Percentiles rank a stretch among this genome's conserved stretches.
Evolutionary conservation across 176 grass and related monocot species (phyloP).

Genomic region (Avena insularis): DNA sequence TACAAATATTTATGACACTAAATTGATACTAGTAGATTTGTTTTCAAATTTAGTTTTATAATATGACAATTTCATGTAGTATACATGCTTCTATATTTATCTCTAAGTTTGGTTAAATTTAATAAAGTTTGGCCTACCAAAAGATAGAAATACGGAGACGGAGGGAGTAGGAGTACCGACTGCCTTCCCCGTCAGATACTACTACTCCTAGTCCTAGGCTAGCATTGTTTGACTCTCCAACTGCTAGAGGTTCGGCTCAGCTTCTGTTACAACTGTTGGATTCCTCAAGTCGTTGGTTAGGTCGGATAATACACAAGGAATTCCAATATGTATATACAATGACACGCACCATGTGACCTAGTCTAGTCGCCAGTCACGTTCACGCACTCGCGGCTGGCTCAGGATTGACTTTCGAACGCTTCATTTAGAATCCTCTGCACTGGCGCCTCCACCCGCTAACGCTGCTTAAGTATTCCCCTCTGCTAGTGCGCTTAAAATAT

Average conservation of each 20-base stretch:
- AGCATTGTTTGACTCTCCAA: background rate
- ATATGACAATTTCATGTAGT: too few species aligned
- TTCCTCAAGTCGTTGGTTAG: background rate
- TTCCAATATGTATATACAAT: too few species aligned
- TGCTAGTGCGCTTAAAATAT: background rate
- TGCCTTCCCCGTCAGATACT: background rate
- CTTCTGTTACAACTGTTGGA: background rate
- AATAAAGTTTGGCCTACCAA: too few species aligned
- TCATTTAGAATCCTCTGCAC: background rate
- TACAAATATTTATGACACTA: too few species aligned
- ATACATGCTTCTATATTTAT: too few species aligned
- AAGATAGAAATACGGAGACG: too few species aligned
- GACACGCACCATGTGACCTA: background rate
- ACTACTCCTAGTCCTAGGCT: background rate
- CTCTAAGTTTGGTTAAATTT: too few species aligned
- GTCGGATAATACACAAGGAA: background rate
- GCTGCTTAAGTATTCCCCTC: background rate
- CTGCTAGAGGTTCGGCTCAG: too few species aligned
- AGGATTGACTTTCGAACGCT: background rate
- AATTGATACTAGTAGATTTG: too few species aligned
- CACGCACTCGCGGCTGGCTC: background rate
- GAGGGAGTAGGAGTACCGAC: background rate
- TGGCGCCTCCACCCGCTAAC: background rate
- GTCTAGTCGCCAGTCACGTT: background rate
- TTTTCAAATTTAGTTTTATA: too few species aligned